Percentiles rank a stretch among this genome's conserved stretches.
These are phyloP conservation scores for Alloteropsis angusta DNA, from an alignment of 202 grass and related monocot genomes.

Conservation along the genomic window DNA sequence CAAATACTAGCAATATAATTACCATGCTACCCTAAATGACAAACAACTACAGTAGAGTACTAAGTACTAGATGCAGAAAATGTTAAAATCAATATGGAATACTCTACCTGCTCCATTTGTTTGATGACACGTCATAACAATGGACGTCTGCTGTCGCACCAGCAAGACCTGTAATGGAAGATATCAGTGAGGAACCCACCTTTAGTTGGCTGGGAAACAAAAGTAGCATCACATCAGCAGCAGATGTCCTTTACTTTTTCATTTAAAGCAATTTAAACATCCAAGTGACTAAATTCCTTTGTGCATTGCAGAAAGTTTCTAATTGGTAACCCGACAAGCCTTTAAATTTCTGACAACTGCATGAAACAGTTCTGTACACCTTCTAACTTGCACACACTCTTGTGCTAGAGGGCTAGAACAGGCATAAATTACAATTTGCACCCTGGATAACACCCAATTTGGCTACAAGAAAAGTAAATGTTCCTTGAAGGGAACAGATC, in stretches of 20 bases:
- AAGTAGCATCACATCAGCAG: neutral
- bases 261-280: neutral
- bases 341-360: neutral
- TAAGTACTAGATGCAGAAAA: conserved; percentile 3
- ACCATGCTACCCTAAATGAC: conserved; percentile 13
- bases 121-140: conserved; percentile 86
- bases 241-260: neutral
- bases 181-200: neutral
- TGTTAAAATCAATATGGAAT: conserved; percentile 15
- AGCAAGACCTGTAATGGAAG: conserved; percentile 72
- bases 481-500: neutral
- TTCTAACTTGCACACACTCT: neutral
- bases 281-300: neutral
- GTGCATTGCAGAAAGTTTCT: neutral
- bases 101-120: conserved; percentile 96
- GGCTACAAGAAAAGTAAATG: neutral
- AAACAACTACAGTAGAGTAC: conserved; percentile 5
- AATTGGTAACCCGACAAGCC: neutral
- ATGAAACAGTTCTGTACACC: neutral
- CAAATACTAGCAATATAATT: neutral
- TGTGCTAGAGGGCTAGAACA: neutral
- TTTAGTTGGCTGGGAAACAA: conserved; percentile 1
- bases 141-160: conserved; percentile 97
- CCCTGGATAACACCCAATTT: neutral
- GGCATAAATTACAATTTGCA: neutral